A percentile compares a stretch with the other conserved stretches of the same genome.
phyloP scores from a whole-genome alignment of 2,329 filamentous ascomycete species.

The Trichoderma simmonsii region DNA sequence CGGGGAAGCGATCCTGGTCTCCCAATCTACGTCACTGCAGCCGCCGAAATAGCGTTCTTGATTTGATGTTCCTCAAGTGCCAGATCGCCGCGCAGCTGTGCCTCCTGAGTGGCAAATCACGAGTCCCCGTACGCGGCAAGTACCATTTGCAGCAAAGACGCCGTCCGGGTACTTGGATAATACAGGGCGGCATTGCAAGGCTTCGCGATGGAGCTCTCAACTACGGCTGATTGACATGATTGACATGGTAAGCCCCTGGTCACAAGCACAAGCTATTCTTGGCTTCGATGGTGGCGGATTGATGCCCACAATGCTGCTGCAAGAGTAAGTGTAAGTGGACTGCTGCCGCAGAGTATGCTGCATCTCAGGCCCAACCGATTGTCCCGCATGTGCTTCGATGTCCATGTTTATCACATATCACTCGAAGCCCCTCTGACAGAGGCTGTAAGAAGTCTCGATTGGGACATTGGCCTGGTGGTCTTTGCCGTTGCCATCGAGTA shows the following conservation, averaged over 20 bases:
- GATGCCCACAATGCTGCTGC: background rate
- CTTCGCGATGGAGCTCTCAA: background rate
- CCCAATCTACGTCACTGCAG: slow-evolving; percentile 10
- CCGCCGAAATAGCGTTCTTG: background rate
- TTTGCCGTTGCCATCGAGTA: background rate
- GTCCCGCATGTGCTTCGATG: background rate
- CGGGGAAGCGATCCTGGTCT: slow-evolving; percentile 2
- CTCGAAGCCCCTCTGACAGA: background rate
- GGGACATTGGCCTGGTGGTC: background rate
- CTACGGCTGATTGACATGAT: background rate
- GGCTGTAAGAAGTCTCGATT: background rate
- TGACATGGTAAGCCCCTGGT: background rate
- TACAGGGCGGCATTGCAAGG: background rate
- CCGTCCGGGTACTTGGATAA: background rate
- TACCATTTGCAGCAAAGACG: background rate
- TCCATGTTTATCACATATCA: background rate
- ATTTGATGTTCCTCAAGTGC: background rate
- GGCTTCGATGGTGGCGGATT: background rate
- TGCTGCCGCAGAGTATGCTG: background rate
- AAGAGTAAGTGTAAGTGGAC: background rate
- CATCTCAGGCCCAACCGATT: background rate
- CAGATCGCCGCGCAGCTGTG: background rate
- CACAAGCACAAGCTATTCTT: background rate
- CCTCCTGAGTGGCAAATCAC: background rate
- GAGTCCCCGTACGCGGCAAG: background rate